Percentiles rank a stretch among this genome's conserved stretches.
Evolutionary conservation across 192 early-diverging fungal genomes (phyloP).

Genomic region (Powellomyces hirtus): DNA sequence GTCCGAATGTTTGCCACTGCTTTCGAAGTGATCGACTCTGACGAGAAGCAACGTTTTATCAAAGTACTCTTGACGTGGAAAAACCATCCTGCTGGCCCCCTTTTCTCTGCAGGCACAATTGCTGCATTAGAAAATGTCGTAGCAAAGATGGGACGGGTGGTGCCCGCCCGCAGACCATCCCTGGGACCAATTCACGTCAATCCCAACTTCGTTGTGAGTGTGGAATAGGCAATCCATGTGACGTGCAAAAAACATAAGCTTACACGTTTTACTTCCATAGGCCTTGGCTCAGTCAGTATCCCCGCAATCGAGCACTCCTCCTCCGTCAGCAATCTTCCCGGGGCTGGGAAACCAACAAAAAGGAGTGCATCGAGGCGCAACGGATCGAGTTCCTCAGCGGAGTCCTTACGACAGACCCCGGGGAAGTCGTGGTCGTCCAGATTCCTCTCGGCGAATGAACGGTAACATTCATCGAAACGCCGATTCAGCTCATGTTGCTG

Average conservation of each 20-base stretch:
- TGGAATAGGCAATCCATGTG: too few species aligned
- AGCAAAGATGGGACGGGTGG: constrained; percentile 26
- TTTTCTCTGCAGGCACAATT: constrained; percentile 59
- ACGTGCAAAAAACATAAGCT: too few species aligned
- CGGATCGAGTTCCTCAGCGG: not conserved
- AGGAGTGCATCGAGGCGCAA: too few species aligned
- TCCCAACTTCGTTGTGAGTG: constrained; percentile 54
- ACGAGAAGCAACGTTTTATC: constrained; percentile 69
- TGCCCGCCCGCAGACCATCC: constrained; percentile 20
- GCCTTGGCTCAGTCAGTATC: constrained; percentile 1
- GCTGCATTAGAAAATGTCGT: constrained; percentile 47
- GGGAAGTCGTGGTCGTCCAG: not conserved
- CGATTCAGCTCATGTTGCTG: too few species aligned
- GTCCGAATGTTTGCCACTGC: constrained; percentile 72
- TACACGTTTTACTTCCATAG: too few species aligned
- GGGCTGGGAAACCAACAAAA: too few species aligned
- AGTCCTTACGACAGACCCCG: not conserved
- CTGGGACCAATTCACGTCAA: constrained; percentile 53
- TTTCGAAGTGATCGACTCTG: constrained; percentile 66
- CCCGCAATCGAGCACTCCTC: not conserved
- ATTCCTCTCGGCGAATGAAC: too few species aligned
- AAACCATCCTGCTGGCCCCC: constrained; percentile 56
- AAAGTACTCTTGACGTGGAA: constrained; percentile 83
- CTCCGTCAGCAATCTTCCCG: not conserved
- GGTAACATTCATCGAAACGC: too few species aligned